Conservation (phyloP, 805 yeast species). For the Metschnikowia drakensbergensis region DNA sequence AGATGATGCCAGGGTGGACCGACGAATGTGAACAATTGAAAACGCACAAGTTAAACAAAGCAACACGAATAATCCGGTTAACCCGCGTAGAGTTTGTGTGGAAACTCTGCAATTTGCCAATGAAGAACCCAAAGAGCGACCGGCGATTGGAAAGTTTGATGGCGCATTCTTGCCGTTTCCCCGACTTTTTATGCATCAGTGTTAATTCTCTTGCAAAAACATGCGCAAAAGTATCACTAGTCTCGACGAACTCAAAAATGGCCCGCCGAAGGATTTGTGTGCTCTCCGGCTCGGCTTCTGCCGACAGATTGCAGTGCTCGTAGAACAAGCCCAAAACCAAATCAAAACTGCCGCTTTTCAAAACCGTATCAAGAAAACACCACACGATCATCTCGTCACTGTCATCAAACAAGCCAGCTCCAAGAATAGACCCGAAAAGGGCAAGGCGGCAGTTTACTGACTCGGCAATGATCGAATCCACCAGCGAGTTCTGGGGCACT, state of each 20-base stretch:
- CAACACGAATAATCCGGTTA: conserved; percentile 9
- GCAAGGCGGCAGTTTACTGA: conserved; percentile 9
- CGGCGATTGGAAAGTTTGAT: conserved; percentile 5
- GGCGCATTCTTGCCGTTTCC: conserved; percentile 3
- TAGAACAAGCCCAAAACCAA: conserved; percentile 12
- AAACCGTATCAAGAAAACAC: conserved; percentile 10
- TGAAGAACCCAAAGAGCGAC: conserved; percentile 10
- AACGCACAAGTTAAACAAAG: conserved; percentile 5
- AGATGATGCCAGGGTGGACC: conserved; percentile 3
- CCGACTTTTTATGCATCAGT: conserved; percentile 3
- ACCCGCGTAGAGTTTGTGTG: conserved; percentile 9
- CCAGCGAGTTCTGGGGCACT: conserved; percentile 9
- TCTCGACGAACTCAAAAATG: conserved; percentile 5
- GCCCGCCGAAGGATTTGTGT: conserved; percentile 6
- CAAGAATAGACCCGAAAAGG: conserved; percentile 7
- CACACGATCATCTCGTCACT: conserved; percentile 9
- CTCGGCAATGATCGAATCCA: conserved; percentile 10
- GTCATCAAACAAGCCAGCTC: conserved; percentile 6
- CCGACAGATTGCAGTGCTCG: not conserved
- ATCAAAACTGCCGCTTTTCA: conserved; percentile 9
- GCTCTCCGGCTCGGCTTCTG: not conserved
- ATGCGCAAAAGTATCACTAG: conserved; percentile 6
- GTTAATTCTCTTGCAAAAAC: conserved; percentile 11
- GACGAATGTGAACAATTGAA: conserved; percentile 8
- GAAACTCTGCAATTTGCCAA: conserved; percentile 4